phyloP scores from a whole-genome alignment of 352 stramenopile species.

The Globisporangium rhizosaccharum region DNA sequence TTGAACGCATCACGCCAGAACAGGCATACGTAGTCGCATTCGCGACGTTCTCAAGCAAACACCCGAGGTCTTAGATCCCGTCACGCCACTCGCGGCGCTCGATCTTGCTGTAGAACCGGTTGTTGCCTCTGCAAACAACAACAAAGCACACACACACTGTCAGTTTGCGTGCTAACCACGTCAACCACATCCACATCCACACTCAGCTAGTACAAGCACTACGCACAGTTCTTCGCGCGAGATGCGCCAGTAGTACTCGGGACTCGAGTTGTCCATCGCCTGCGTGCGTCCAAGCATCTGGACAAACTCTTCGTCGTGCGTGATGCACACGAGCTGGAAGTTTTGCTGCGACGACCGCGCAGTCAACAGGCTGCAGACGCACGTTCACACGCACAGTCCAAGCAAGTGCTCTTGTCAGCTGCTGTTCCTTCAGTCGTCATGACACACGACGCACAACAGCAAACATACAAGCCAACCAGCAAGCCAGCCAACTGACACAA shows the following conservation, averaged over 20 bases:
- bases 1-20: not conserved
- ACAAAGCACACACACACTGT: constrained; percentile 1
- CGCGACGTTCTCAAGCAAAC: not conserved
- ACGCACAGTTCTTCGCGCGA: constrained; percentile 78
- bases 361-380: constrained; percentile 87
- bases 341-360: constrained; percentile 93
- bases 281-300: constrained; percentile 84
- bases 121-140: constrained; percentile 45
- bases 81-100: constrained; percentile 62
- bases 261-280: constrained; percentile 61
- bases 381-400: constrained; percentile 3
- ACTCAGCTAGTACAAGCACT: not conserved
- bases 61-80: constrained; percentile 19
- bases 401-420: not conserved
- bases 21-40: no score
- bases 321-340: constrained; percentile 99
- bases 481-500: not conserved
- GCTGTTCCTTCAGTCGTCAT: not conserved
- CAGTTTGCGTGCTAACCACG: not conserved
- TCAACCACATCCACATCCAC: not conserved
- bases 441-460: not conserved
- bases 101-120: constrained; percentile 84
- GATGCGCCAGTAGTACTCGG: constrained; percentile 84
- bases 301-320: constrained; percentile 97
- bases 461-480: not conserved